phyloP scores from a whole-genome alignment of 2,329 filamentous ascomycete genomes.

The Basipetospora chlamydospora region DNA sequence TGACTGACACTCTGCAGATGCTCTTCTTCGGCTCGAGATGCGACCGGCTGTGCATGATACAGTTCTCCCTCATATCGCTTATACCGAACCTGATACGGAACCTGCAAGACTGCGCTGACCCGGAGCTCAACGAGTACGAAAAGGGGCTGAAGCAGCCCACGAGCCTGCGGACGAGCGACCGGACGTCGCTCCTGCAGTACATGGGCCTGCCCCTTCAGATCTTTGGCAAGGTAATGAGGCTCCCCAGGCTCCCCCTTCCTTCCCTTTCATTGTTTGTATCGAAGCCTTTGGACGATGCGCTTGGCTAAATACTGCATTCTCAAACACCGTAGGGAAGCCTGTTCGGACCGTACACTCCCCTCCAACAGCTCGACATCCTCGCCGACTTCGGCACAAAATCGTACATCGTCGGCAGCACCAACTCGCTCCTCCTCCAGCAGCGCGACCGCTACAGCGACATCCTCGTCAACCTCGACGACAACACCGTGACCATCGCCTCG shows the following conservation, averaged over 20 bases:
- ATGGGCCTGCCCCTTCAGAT: conserved; percentile 92
- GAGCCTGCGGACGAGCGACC: conserved; percentile 80
- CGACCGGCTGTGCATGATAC: conserved; percentile 92
- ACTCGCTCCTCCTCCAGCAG: conserved; percentile 84
- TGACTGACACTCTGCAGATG: conserved; percentile 45
- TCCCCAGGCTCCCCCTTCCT: neutral
- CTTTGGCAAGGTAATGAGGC: conserved; percentile 80
- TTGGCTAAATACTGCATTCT: no score
- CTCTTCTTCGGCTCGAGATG: conserved; percentile 97
- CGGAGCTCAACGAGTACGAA: conserved; percentile 76
- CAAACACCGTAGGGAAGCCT: conserved; percentile 57
- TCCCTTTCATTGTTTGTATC: neutral
- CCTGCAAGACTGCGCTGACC: conserved; percentile 89
- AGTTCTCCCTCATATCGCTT: conserved; percentile 89
- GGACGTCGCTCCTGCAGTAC: conserved; percentile 76
- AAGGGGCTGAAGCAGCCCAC: conserved; percentile 62
- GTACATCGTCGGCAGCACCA: conserved; percentile 93
- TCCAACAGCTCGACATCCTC: conserved; percentile 88
- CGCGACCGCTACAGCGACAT: conserved; percentile 94
- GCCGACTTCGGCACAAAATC: conserved; percentile 92
- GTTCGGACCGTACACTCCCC: conserved; percentile 89
- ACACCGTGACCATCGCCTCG: conserved; percentile 71
- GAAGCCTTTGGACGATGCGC: no score
- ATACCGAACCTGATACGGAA: conserved; percentile 85
- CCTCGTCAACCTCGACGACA: conserved; percentile 87